Evolutionary conservation across 2,329 filamentous ascomycete genomes (phyloP), one percentile per base, ranked within the genome.

Genomic region (Colletotrichum kahawae): DNA sequence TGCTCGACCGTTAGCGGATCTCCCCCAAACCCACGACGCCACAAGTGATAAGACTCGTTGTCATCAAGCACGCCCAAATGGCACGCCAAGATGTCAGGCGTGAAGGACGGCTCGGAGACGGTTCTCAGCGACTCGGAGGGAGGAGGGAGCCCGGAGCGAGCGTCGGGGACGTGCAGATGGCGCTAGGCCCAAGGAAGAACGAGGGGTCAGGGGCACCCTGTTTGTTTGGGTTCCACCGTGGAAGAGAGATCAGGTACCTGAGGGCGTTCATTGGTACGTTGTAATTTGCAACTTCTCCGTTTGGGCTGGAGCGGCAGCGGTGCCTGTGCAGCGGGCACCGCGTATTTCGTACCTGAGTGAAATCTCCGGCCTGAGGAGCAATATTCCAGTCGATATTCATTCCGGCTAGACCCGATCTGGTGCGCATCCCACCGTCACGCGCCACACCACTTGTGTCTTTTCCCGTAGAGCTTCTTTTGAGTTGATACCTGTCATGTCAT

Each of bases 211-310:
- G 62, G 38, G 38, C 60, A 21, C 60, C 60, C 24, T 33, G 31
- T 60, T 63, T 63, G 60, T 43, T 38, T 38, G 34, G 67, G 62
- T n/a, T 62, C 71, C 71, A 62, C 67, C 6, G 18, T 3, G 7
- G 24, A 38, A 72, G 48, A 72, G n/a, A 21, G 43, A 51, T 51
- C 43, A 51, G 72, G 72, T 72, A 75, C 72, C 34, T 51, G 43
- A 31, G 33, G 18, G n/a, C n/a, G 62, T 29, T 67, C 16, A 75
- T 75, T 75, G 72, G 67, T 33, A 29, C 56, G 64, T n/a, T 14
- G 64, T 38, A 51, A 38, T 54, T 62, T 62, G 54, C 63, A 38
- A 18, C 16, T 48, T 31, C 36, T 36, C 48, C 54, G 59, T 63
- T 16, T 59, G 48, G 43, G 18, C n/a, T 56, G 65, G 66, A 56